phyloP scores from a whole-genome alignment of 2,329 filamentous ascomycete species.

The Neonectria coccinea region DNA sequence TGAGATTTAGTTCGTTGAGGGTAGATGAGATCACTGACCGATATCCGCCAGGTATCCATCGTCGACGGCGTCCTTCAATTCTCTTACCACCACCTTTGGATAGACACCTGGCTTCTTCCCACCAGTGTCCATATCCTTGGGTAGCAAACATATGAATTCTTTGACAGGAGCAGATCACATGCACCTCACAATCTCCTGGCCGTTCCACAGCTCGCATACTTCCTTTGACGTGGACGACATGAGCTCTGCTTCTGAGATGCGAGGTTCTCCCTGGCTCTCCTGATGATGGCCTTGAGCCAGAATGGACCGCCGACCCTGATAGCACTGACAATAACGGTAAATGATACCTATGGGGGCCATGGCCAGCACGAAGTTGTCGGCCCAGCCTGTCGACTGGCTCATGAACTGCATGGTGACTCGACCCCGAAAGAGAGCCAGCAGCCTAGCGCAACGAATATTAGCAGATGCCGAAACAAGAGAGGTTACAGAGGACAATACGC shows the following conservation, averaged over 20 bases:
- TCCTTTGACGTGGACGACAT: not conserved
- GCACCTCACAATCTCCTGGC: not conserved
- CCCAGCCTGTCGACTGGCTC: not conserved
- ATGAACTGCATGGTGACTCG: constrained; percentile 12
- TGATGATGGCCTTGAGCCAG: constrained; percentile 14
- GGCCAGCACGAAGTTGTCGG: not conserved
- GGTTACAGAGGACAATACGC: not conserved
- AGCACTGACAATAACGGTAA: not conserved
- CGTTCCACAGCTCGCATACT: constrained; percentile 2
- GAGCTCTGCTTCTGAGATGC: not conserved
- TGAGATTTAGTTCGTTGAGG: not conserved
- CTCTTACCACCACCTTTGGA: not conserved
- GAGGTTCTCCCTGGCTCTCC: not conserved
- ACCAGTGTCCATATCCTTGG: not conserved
- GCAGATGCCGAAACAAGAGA: not conserved
- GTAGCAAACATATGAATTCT: not conserved
- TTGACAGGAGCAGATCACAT: not conserved
- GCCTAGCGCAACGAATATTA: not conserved
- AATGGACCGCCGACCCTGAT: not conserved
- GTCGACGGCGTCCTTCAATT: not conserved
- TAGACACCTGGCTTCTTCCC: not conserved
- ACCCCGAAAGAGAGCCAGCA: constrained; percentile 14
- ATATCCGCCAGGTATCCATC: not conserved
- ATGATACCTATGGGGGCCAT: not conserved
- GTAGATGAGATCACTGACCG: not conserved